Evolutionary conservation across 257 asterid genomes (phyloP), one percentile per base, ranked within the genome.

Genomic region (Nicotiana obtusifolia): DNA sequence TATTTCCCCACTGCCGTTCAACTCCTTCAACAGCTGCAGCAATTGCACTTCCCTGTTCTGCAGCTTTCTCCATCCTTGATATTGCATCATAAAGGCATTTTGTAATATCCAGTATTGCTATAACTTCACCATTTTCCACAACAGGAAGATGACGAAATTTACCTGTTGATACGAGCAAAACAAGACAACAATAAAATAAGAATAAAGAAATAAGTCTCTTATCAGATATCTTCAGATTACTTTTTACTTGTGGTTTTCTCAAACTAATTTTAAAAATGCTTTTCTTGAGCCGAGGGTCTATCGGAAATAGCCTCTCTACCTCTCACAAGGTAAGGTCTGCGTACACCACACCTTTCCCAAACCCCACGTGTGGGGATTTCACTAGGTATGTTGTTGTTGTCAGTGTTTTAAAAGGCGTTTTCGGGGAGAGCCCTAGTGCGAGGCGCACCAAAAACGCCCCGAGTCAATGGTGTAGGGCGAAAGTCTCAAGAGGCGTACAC

Each of bases 11-110:
- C 84, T 92, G 99, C 35, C 97, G 96, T 84, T 95, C 97, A 81
- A 95, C 97, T 66, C 98, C 99, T 94, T 95, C 98, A 83, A 94
- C 98, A 81, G 99, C 97, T 1, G 97, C 97, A 30, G 98, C 99
- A 85, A 95, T 91, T 49, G 97, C 99, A 86, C 93, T 95, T 79
- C 99, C 98, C 86, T 94, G 97, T 90, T 92, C 98, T 56, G 98
- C 97, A 33, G 98, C 97, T 85, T 95, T 95, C 94, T 95, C 98
- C 98, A 94, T 90, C 93, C 97, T 91, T 81, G 95, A 91, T 86
- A 95, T 95, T 64, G 99, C 97, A 88, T 95, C 98, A 91, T 91
- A 95, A 76, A 94, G 97, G 86, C 99, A 94, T 87, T 92, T 94
- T 79, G 99, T 94, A 64, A 95, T 92, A 87, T 95, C 99, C 87